Evolutionary conservation across 768 basidiomycete species (phyloP).

Genomic region (Fistulinella prunicolor): DNA sequence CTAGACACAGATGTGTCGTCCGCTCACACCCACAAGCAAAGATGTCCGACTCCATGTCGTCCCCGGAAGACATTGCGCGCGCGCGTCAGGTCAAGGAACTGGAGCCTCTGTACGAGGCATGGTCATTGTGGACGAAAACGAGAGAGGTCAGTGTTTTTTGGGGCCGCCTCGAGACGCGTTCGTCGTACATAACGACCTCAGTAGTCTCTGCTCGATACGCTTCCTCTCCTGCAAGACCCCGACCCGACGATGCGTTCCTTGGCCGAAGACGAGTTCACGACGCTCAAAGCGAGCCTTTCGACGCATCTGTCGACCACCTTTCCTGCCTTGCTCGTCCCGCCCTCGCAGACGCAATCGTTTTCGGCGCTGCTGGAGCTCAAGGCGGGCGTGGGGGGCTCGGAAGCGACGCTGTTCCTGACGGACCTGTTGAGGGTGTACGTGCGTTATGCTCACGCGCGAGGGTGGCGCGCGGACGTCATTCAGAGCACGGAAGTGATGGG

Average conservation of each 20-base stretch:
- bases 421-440: constrained; percentile 83
- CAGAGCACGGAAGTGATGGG: constrained; percentile 54
- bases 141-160: constrained; percentile 46
- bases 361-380: constrained; percentile 89
- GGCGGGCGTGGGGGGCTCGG: constrained; percentile 89
- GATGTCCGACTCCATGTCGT: constrained; percentile 53
- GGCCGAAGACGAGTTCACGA: constrained; percentile 62
- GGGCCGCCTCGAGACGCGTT: not conserved
- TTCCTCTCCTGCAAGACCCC: constrained; percentile 61
- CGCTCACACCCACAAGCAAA: constrained; percentile 17
- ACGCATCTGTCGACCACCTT: constrained; percentile 42
- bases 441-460: constrained; percentile 49
- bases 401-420: constrained; percentile 76
- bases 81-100: constrained; percentile 66
- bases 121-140: constrained; percentile 60
- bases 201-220: constrained; percentile 67
- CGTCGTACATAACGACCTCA: constrained; percentile 22
- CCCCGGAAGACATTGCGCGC: constrained; percentile 53
- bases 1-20: not conserved
- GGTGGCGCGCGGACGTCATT: constrained; percentile 64
- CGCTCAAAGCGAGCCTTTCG: constrained; percentile 38
- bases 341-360: constrained; percentile 59
- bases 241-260: constrained; percentile 75
- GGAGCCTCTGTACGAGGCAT: constrained; percentile 64
- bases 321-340: constrained; percentile 70